Conservation (phyloP, 768 basidiomycete species). For the Boletus rex-veris region DNA sequence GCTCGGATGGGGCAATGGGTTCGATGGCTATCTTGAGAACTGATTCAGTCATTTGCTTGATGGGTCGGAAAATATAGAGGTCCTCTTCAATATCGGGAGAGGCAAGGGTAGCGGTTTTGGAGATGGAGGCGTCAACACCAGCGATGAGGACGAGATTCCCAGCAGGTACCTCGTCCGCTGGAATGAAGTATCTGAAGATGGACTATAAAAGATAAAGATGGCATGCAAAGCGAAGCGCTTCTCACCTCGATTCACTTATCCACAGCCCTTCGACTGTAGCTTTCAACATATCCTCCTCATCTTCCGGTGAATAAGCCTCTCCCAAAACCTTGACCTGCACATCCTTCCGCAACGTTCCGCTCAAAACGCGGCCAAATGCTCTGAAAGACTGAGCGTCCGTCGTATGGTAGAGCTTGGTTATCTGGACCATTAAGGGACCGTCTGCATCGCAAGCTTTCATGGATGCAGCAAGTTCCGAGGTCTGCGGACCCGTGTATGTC, state of each 20-base stretch:
- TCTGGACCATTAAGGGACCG: constrained; percentile 89
- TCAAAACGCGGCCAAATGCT: constrained; percentile 91
- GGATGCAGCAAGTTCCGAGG: constrained; percentile 67
- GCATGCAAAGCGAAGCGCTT: not conserved
- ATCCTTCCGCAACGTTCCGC: constrained; percentile 84
- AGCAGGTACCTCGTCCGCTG: constrained; percentile 81
- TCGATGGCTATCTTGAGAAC: constrained; percentile 98
- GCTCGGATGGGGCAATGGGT: constrained; percentile 94
- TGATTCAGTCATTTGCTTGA: constrained; percentile 95
- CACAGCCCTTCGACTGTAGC: constrained; percentile 81
- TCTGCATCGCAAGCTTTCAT: constrained; percentile 83
- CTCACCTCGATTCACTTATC: constrained; percentile 87
- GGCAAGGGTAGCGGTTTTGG: constrained; percentile 90
- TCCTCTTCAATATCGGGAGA: constrained; percentile 74
- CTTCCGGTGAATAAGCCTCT: constrained; percentile 97
- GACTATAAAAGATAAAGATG: not conserved
- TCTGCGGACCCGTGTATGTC: constrained; percentile 87
- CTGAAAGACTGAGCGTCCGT: constrained; percentile 96
- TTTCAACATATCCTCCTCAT: constrained; percentile 97
- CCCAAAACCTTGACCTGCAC: constrained; percentile 92
- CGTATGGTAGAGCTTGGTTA: constrained; percentile 94
- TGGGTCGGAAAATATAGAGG: constrained; percentile 90
- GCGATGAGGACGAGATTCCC: constrained; percentile 92
- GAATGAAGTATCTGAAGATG: constrained; percentile 75
- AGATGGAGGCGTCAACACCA: constrained; percentile 91